These are phyloP conservation scores for Pouteria campechiana DNA, from an alignment of 179 eudicot species.

Conservation along the genomic window DNA sequence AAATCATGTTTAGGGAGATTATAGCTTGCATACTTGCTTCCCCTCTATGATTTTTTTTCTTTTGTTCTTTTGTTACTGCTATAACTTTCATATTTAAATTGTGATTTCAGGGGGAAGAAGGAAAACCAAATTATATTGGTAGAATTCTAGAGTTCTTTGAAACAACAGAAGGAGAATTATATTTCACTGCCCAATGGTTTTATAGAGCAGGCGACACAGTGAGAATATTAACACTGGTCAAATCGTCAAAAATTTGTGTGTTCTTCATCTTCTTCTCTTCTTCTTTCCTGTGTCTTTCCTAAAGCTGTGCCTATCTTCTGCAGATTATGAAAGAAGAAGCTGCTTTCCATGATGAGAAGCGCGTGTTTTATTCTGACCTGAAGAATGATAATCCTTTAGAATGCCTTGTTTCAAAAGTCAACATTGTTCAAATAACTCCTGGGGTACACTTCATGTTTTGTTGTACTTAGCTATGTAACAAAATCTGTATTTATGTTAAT, in stretches of 20 bases:
- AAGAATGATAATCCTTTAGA: slow-evolving; percentile 76
- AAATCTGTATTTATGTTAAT: neutral
- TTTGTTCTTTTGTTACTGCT: too few relatives aligned
- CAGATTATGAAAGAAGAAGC: slow-evolving; percentile 74
- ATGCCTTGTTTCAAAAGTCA: slow-evolving; percentile 75
- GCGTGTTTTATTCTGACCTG: slow-evolving; percentile 66
- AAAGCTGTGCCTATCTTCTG: too few relatives aligned
- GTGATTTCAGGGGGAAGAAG: too few relatives aligned
- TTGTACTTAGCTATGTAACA: neutral
- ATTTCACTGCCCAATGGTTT: slow-evolving; percentile 94
- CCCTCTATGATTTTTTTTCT: too few relatives aligned
- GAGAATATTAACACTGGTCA: slow-evolving; percentile 1
- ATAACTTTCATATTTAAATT: too few relatives aligned
- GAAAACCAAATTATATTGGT: slow-evolving; percentile 57
- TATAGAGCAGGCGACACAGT: slow-evolving; percentile 92
- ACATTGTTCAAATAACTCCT: slow-evolving; percentile 33
- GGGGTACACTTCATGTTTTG: slow-evolving; percentile 32
- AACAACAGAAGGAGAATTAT: slow-evolving; percentile 58
- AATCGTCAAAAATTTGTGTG: neutral
- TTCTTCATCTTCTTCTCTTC: neutral
- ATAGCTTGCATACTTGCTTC: too few relatives aligned
- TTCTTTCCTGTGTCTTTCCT: neutral
- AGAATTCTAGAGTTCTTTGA: slow-evolving; percentile 69
- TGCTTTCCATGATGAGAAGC: slow-evolving; percentile 68
- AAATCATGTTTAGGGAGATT: too few relatives aligned